phyloP scores from a whole-genome alignment of 345 rosid genomes.

The Populus alba region DNA sequence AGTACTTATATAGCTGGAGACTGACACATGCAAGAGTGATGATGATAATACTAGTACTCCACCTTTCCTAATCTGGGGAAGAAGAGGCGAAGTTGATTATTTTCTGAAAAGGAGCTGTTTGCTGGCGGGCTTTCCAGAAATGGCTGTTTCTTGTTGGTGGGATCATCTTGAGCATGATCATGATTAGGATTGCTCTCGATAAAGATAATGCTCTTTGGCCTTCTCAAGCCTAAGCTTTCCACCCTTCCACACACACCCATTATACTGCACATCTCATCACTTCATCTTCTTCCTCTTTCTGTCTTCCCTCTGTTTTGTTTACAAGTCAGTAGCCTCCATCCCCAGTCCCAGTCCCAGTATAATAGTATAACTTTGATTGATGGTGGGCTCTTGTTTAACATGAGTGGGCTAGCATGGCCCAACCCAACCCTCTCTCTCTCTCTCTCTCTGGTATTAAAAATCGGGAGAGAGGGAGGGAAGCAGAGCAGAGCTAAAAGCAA shows the following conservation, averaged over 20 bases:
- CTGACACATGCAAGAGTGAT: not conserved
- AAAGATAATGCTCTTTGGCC: slow-evolving; percentile 79
- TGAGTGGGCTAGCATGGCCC: not conserved
- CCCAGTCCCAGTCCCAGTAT: not conserved
- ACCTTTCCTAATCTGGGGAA: slow-evolving; percentile 76
- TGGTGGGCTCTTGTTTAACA: not conserved
- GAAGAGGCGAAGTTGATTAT: slow-evolving; percentile 54
- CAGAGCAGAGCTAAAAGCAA: too few relatives aligned
- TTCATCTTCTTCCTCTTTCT: slow-evolving; percentile 5
- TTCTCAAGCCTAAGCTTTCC: slow-evolving; percentile 79
- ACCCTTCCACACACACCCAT: slow-evolving; percentile 91
- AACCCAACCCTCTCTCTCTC: not conserved
- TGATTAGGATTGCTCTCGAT: slow-evolving; percentile 22
- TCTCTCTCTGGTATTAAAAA: too few relatives aligned
- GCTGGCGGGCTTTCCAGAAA: slow-evolving; percentile 18
- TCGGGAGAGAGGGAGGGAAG: too few relatives aligned
- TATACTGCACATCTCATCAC: slow-evolving; percentile 57
- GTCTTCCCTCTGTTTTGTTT: not conserved
- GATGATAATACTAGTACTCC: not conserved
- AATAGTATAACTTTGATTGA: too few relatives aligned
- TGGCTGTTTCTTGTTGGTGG: slow-evolving; percentile 7
- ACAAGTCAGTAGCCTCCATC: not conserved
- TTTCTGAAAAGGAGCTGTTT: slow-evolving; percentile 16
- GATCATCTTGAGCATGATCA: slow-evolving; percentile 9
- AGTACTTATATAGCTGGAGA: not conserved